Conservation (phyloP, 495 filamentous ascomycete species). For the Neurospora sp. region DNA sequence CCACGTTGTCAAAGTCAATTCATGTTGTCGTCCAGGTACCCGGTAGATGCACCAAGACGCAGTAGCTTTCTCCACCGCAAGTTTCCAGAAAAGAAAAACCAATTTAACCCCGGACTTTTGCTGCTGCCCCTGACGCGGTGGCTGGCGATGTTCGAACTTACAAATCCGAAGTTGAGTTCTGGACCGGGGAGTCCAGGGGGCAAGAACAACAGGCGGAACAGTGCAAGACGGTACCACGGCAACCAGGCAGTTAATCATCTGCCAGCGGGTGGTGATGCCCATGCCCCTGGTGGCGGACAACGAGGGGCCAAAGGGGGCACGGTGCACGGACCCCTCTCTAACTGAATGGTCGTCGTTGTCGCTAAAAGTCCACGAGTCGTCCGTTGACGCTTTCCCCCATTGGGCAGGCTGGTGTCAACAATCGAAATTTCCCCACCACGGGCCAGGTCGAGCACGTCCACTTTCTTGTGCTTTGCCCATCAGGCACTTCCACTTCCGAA, state of each 20-base stretch:
- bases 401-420: slow-evolving; percentile 25
- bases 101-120: not conserved
- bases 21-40: not conserved
- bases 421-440: slow-evolving; percentile 27
- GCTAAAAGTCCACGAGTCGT: not conserved
- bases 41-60: not conserved
- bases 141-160: not conserved
- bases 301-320: not conserved
- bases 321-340: not conserved
- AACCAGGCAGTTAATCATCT: not conserved
- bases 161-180: not conserved
- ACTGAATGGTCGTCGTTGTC: not conserved
- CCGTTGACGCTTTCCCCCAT: slow-evolving; percentile 17
- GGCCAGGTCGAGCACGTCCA: not conserved
- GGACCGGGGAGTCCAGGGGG: not conserved
- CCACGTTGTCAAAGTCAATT: not conserved
- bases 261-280: not conserved
- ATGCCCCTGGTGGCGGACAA: not conserved
- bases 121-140: not conserved
- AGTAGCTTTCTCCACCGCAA: not conserved
- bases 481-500: slow-evolving; percentile 4
- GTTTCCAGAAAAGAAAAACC: not conserved
- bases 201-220: not conserved
- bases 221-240: not conserved
- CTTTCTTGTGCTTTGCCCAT: not conserved